Evolutionary conservation across 495 filamentous ascomycete species (phyloP), one percentile per base, ranked within the genome.

Genomic region (Penicillium egyptiacum): DNA sequence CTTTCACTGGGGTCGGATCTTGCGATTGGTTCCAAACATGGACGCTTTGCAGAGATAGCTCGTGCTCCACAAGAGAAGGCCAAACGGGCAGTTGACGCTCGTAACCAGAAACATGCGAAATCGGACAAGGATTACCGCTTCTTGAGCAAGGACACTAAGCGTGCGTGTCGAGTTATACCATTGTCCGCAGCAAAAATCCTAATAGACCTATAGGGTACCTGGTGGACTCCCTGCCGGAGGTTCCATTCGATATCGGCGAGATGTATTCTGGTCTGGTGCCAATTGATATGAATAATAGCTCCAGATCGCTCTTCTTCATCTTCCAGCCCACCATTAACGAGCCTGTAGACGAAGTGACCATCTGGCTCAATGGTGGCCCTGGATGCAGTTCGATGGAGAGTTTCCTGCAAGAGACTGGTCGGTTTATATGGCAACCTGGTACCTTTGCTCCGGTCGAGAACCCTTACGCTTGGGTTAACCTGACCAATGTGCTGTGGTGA

Each of bases 31-130:
- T 58, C 60, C 2, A 61, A 63, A 11, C 71, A 70, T 64, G 73
- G 72, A 5, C 71, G 64, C 0, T 71, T 76, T 41, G 67, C 55
- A 17, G 54, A 75, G 41, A 91, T 90, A 68, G 88, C 88, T 65
- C 91, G 88, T 59, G 91, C 90, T 69, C 88, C 91, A 59, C 83
- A 87, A 51, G 89, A 91, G 70, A 80, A 91, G 54, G 88, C 88
- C 64, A 93, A 96, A 79, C 86, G 87, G 55, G 81, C 79, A 59
- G 86, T 88, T 59, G 82, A 90, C 58, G 73, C 83, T 52, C 25
- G 55, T 9, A 55, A 62, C 25, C 30, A 50, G 17, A 56, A 64
- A 33, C 53, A 60, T 8, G 35, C 35, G 1, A 59, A 54, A 14
- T 51, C 65, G 1, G 54, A 63, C 3, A 57, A 69, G 7, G 65